phyloP scores from a whole-genome alignment of 371 early-diverging fungal species.

The Zopfochytrium polystomum region DNA sequence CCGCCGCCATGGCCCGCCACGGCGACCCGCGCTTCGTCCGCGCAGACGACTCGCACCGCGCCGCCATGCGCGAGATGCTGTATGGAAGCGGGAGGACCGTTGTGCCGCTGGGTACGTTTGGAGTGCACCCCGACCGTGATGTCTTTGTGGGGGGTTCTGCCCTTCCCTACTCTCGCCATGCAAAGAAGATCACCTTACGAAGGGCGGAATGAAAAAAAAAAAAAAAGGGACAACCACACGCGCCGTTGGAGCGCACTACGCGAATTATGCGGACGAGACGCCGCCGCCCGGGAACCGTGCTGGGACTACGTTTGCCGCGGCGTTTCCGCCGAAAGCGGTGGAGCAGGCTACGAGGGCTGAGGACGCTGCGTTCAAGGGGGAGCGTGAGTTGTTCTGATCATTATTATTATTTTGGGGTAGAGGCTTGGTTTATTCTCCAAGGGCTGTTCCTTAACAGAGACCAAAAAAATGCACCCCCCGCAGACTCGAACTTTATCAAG shows the following conservation, averaged over 20 bases:
- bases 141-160: too few species aligned
- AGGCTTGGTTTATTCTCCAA: too few species aligned
- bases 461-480: too few species aligned
- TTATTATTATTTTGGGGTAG: too few species aligned
- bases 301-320: slow-evolving; percentile 35
- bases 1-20: slow-evolving; percentile 4
- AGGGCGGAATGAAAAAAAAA: too few species aligned
- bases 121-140: too few species aligned
- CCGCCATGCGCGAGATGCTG: slow-evolving; percentile 30
- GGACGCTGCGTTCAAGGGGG: slow-evolving; percentile 11
- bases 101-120: too few species aligned
- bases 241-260: slow-evolving; percentile 25
- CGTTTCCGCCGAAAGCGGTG: slow-evolving; percentile 23
- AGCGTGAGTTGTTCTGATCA: slow-evolving; percentile 3
- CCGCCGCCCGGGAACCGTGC: slow-evolving; percentile 36
- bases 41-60: slow-evolving; percentile 21
- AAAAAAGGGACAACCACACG: too few species aligned
- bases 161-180: too few species aligned
- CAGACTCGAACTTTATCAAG: slow-evolving; percentile 28
- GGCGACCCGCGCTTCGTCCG: slow-evolving; percentile 30
- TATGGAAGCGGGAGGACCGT: slow-evolving; percentile 25
- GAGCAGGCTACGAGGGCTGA: background rate
- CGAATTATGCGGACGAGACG: slow-evolving; percentile 39
- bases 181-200: too few species aligned
- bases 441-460: too few species aligned